Conservation (phyloP, 305 asterid species). For the Fraxinus dipetala region DNA sequence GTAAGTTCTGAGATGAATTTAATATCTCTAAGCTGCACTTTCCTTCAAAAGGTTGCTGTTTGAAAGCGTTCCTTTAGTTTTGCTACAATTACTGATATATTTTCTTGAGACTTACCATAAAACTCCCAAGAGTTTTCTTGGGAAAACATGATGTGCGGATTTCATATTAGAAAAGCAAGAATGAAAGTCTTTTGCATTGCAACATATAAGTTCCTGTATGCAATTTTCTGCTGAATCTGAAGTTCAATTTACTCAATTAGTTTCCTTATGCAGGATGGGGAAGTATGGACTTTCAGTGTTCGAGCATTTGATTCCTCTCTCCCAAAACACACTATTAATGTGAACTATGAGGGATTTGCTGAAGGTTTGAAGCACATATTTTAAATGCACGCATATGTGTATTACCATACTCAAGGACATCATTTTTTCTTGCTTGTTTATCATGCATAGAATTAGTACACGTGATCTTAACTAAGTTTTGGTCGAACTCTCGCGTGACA, state of each 20-base stretch:
- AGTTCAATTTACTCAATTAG: conserved; percentile 5
- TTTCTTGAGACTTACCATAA: background rate
- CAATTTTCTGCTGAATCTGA: background rate
- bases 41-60: background rate
- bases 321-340: conserved; percentile 73
- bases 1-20: background rate
- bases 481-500: conserved; percentile 29
- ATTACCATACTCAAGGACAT: background rate
- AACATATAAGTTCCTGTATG: background rate
- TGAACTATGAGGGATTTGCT: conserved; percentile 93
- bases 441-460: background rate
- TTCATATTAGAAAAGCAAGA: background rate
- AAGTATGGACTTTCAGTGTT: conserved; percentile 96
- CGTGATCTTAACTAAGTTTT: conserved; percentile 21
- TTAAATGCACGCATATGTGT: background rate
- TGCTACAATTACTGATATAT: background rate
- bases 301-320: conserved; percentile 72
- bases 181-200: conserved; percentile 1
- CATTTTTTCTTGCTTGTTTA: conserved; percentile 15
- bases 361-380: conserved; percentile 56
- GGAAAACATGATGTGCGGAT: conserved; percentile 6
- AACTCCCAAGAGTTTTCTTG: background rate
- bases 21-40: background rate
- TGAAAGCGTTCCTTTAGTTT: background rate
- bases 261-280: conserved; percentile 77